Conservation (phyloP, 148 eudicot genomes). For the Nepenthes mirabilis region DNA sequence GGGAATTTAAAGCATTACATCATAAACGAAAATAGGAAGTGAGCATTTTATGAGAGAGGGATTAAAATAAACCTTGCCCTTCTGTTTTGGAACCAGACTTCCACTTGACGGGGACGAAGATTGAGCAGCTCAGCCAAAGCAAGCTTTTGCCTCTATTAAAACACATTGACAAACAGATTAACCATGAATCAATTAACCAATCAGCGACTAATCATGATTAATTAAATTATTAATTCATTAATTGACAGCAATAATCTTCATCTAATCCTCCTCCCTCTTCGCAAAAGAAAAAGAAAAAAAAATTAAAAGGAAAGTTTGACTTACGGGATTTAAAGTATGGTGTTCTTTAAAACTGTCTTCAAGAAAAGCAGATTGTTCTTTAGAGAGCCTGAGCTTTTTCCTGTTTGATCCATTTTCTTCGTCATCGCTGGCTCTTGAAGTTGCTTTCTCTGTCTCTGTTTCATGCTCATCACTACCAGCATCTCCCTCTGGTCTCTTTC, state of each 20-base stretch:
- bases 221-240: too few species aligned
- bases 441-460: not conserved
- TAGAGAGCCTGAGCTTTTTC: not conserved
- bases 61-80: conserved; percentile 3
- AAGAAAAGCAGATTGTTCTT: conserved; percentile 1
- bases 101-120: conserved; percentile 9
- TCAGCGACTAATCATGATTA: not conserved
- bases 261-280: too few species aligned
- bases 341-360: conserved; percentile 1
- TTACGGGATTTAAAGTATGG: conserved; percentile 1
- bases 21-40: too few species aligned
- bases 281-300: too few species aligned
- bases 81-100: conserved; percentile 12
- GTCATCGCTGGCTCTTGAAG: not conserved
- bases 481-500: not conserved
- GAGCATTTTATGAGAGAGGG: too few species aligned
- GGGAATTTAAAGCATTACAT: too few species aligned
- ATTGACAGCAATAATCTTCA: too few species aligned
- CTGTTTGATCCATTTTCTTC: not conserved
- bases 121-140: not conserved
- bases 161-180: not conserved
- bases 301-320: not conserved
- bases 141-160: not conserved
- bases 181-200: not conserved
- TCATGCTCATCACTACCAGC: not conserved